These are phyloP conservation scores for Aureobasidium sp. DNA, from an alignment of 2,329 filamentous ascomycete genomes.

Conservation along the genomic window DNA sequence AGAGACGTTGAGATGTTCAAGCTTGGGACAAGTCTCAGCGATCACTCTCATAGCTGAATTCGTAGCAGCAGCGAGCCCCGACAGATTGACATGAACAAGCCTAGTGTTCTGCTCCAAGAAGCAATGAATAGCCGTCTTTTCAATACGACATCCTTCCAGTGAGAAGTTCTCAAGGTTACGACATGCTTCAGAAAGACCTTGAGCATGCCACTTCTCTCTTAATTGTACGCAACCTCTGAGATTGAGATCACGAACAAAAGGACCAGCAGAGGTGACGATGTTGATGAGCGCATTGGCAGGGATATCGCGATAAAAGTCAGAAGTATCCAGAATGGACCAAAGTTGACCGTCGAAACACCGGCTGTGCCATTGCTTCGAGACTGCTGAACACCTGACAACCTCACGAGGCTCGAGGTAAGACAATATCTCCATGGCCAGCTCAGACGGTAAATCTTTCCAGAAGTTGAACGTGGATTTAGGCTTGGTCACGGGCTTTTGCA, in stretches of 20 bases:
- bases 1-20: slow-evolving; percentile 83
- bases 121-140: slow-evolving; percentile 70
- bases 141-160: slow-evolving; percentile 82
- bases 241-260: slow-evolving; percentile 86
- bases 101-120: slow-evolving; percentile 70
- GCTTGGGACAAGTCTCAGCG: slow-evolving; percentile 66
- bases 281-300: slow-evolving; percentile 75
- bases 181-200: slow-evolving; percentile 75
- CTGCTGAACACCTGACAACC: slow-evolving; percentile 68
- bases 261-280: slow-evolving; percentile 77
- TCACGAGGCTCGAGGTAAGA: slow-evolving; percentile 71
- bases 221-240: slow-evolving; percentile 86
- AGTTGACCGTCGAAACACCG: slow-evolving; percentile 93
- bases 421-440: slow-evolving; percentile 73
- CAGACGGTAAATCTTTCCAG: slow-evolving; percentile 74
- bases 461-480: slow-evolving; percentile 52
- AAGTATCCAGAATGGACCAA: slow-evolving; percentile 73
- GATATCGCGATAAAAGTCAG: slow-evolving; percentile 81
- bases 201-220: slow-evolving; percentile 68
- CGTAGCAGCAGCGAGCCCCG: slow-evolving; percentile 69
- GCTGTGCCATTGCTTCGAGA: slow-evolving; percentile 70
- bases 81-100: slow-evolving; percentile 78
- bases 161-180: slow-evolving; percentile 81
- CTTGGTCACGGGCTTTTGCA: slow-evolving; percentile 23
- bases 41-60: slow-evolving; percentile 85